Percentiles rank a stretch among this genome's conserved stretches.
Conservation (phyloP, 139 green algal genomes). For the Yamagishiella unicocca region DNA sequence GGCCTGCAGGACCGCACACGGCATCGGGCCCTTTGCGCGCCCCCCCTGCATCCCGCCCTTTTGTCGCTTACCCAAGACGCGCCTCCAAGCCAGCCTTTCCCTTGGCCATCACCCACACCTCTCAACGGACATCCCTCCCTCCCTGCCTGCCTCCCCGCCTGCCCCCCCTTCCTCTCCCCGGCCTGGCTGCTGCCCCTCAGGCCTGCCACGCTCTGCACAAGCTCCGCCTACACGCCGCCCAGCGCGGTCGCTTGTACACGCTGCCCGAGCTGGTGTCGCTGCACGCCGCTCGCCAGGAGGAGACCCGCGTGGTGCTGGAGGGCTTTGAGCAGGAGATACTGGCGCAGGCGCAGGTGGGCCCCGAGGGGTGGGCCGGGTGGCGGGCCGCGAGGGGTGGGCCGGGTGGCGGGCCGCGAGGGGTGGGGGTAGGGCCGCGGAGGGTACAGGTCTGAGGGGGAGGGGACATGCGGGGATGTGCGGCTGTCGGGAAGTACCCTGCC, state of each 20-base stretch:
- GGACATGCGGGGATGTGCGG: too few species aligned
- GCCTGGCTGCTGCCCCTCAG: background rate
- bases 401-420: background rate
- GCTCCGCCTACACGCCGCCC: slow-evolving; percentile 33
- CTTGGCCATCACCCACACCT: background rate
- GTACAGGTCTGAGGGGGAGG: too few species aligned
- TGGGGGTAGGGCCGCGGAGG: too few species aligned
- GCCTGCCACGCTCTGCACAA: slow-evolving; percentile 33
- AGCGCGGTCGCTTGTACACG: slow-evolving; percentile 45
- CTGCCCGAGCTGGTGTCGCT: slow-evolving; percentile 51
- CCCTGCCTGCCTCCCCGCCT: background rate
- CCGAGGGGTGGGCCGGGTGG: background rate
- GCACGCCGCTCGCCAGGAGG: slow-evolving; percentile 21
- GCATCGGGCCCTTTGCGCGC: too few species aligned
- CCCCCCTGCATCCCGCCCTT: too few species aligned
- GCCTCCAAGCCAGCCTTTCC: background rate
- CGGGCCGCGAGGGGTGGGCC: background rate
- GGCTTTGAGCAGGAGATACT: slow-evolving; percentile 50
- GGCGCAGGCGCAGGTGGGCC: slow-evolving; percentile 46
- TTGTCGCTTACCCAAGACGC: too few species aligned
- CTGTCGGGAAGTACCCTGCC: too few species aligned
- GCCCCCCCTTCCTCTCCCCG: background rate
- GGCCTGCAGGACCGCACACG: too few species aligned
- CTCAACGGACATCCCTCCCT: background rate
- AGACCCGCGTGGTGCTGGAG: slow-evolving; percentile 31